Evolutionary conservation across 73 alveolate genomes (phyloP).

Genomic region (Paramecium bursaria): DNA sequence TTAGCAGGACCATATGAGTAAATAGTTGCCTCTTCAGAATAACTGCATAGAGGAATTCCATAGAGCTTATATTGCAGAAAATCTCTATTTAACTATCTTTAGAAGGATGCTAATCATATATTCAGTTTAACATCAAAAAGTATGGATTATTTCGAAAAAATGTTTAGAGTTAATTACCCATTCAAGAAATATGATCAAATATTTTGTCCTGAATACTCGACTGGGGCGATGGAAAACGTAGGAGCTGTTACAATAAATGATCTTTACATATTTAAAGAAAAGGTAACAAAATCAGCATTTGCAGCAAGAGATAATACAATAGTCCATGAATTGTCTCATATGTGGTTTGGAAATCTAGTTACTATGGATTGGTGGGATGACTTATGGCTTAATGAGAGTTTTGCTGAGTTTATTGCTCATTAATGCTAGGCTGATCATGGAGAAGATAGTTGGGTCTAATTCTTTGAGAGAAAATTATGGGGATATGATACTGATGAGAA

Average conservation of each 20-base stretch:
- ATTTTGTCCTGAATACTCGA: conserved; percentile 94
- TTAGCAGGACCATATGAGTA: conserved; percentile 97
- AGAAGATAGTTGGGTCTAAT: conserved; percentile 61
- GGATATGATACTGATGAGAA: conserved; percentile 69
- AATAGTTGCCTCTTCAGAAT: conserved; percentile 70
- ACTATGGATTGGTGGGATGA: conserved; percentile 99
- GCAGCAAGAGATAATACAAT: conserved; percentile 82
- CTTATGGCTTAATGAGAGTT: conserved; percentile 98
- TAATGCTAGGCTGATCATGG: conserved; percentile 51
- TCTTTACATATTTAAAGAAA: conserved; percentile 82
- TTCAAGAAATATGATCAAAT: conserved; percentile 95
- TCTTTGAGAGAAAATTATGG: conserved; percentile 67
- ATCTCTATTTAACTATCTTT: conserved; percentile 80
- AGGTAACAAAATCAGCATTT: conserved; percentile 81
- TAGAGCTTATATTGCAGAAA: conserved; percentile 90
- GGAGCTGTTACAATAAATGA: conserved; percentile 97
- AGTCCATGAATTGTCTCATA: conserved; percentile 97
- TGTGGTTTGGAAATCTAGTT: conserved; percentile 99
- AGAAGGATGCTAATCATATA: conserved; percentile 84
- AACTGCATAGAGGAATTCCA: conserved; percentile 83
- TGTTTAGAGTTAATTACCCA: conserved; percentile 92
- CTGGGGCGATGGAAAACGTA: conserved; percentile 99
- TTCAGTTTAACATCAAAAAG: conserved; percentile 93
- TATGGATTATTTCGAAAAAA: conserved; percentile 91
- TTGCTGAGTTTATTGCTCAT: conserved; percentile 89